These are phyloP conservation scores for Papiliotrema fonsecae DNA, from an alignment of 1,284 basidiomycete species.

Conservation along the genomic window DNA sequence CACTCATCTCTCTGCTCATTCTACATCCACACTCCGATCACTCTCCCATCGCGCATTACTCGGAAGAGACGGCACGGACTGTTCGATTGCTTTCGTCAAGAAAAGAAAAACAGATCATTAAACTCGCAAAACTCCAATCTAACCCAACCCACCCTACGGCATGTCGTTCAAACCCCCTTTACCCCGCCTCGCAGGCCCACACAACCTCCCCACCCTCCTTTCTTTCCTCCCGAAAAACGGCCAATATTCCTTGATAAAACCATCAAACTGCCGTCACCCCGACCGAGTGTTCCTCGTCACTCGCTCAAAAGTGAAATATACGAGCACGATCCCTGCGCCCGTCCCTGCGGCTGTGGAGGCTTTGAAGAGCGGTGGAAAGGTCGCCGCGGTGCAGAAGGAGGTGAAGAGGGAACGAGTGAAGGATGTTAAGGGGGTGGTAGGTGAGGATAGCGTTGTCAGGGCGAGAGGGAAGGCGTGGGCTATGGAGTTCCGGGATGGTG, in stretches of 20 bases:
- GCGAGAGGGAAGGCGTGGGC: slow-evolving; percentile 31
- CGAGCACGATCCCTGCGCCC: neutral
- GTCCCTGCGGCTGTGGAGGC: neutral
- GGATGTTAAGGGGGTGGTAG: neutral
- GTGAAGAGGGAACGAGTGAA: neutral
- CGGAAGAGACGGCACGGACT: too few relatives aligned
- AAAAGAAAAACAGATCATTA: too few relatives aligned
- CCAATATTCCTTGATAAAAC: slow-evolving; percentile 25
- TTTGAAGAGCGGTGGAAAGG: neutral
- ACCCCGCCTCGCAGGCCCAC: slow-evolving; percentile 1
- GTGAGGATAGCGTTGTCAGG: slow-evolving; percentile 10
- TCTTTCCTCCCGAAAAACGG: slow-evolving; percentile 27
- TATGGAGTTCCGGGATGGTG: slow-evolving; percentile 33
- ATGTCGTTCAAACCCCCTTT: neutral
- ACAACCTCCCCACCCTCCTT: slow-evolving; percentile 28
- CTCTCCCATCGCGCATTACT: too few relatives aligned
- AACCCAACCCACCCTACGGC: too few relatives aligned
- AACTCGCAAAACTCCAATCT: too few relatives aligned
- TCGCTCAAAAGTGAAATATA: slow-evolving; percentile 9
- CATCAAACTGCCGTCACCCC: slow-evolving; percentile 12
- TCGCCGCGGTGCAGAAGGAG: neutral
- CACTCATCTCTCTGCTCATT: neutral
- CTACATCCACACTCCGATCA: neutral
- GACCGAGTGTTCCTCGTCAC: slow-evolving; percentile 30
- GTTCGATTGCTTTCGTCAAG: too few relatives aligned